Conservation (phyloP, 352 stramenopile genomes). For the Phytophthora melonis region DNA sequence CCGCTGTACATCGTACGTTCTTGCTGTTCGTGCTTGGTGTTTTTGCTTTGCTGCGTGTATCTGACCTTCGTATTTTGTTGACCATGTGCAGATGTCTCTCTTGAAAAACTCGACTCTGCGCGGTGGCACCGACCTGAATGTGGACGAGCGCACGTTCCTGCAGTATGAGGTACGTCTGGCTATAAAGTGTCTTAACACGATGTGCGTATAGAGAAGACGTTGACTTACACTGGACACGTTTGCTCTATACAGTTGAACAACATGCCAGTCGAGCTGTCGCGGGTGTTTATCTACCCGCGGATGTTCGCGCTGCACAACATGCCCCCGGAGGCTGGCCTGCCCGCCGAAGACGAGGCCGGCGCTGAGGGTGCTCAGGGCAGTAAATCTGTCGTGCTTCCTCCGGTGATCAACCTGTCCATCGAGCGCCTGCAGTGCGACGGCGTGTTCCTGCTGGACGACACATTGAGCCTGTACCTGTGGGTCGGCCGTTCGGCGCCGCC, state of each 20-base stretch:
- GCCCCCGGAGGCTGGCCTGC: slow-evolving; percentile 85
- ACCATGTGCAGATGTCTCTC: slow-evolving; percentile 91
- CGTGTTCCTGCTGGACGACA: slow-evolving; percentile 98
- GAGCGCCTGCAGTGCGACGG: slow-evolving; percentile 94
- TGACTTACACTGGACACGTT: slow-evolving; percentile 21
- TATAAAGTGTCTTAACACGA: slow-evolving; percentile 4
- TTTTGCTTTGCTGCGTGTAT: slow-evolving; percentile 2
- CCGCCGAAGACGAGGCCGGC: slow-evolving; percentile 48
- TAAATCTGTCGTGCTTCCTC: slow-evolving; percentile 83
- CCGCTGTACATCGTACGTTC: slow-evolving; percentile 94
- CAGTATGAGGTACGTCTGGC: slow-evolving; percentile 80
- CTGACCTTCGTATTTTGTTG: slow-evolving; percentile 14
- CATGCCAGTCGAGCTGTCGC: slow-evolving; percentile 93
- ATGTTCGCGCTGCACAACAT: slow-evolving; percentile 97
- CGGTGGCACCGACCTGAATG: slow-evolving; percentile 96
- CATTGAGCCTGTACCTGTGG: slow-evolving; percentile 96
- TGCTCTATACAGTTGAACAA: slow-evolving; percentile 82
- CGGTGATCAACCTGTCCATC: slow-evolving; percentile 95
- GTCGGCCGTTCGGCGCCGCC: slow-evolving; percentile 92
- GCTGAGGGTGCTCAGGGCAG: slow-evolving; percentile 25
- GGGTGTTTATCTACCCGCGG: slow-evolving; percentile 97
- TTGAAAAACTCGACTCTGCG: slow-evolving; percentile 98
- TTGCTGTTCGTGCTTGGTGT: slow-evolving; percentile 1
- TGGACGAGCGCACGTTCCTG: slow-evolving; percentile 95
- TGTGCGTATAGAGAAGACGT: neutral